Evolutionary conservation across 129 eudicot genomes (phyloP).

Genomic region (Rutidosis leptorrhynchoides): DNA sequence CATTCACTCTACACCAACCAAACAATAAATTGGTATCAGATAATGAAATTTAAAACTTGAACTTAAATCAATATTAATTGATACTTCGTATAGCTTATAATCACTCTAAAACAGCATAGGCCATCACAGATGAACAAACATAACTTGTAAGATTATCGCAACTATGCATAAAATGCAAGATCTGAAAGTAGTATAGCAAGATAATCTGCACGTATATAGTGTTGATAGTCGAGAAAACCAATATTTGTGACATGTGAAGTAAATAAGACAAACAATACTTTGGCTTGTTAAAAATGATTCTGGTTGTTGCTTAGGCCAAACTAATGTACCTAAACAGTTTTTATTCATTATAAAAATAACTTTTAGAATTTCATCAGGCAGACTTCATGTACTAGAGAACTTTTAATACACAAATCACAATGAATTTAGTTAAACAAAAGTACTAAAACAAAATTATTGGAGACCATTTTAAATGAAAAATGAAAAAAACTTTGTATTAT

Average conservation of each 20-base stretch:
- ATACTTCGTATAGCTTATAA: neutral
- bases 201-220: neutral
- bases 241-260: neutral
- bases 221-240: neutral
- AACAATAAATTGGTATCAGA: neutral
- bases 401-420: no score
- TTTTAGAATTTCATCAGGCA: neutral
- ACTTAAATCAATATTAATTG: neutral
- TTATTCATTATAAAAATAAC: neutral
- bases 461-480: no score
- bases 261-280: neutral
- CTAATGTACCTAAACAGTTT: neutral
- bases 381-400: neutral
- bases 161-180: neutral
- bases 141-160: neutral
- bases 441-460: neutral
- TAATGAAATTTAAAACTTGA: neutral
- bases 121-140: neutral
- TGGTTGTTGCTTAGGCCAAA: neutral
- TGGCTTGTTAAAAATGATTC: no score
- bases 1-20: slow-evolving; percentile 60
- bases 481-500: no score
- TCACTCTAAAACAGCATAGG: neutral
- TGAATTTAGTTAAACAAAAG: neutral
- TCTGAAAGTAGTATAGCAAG: neutral